phyloP scores from a whole-genome alignment of 192 early-diverging fungal species.

The Podila minutissima region DNA sequence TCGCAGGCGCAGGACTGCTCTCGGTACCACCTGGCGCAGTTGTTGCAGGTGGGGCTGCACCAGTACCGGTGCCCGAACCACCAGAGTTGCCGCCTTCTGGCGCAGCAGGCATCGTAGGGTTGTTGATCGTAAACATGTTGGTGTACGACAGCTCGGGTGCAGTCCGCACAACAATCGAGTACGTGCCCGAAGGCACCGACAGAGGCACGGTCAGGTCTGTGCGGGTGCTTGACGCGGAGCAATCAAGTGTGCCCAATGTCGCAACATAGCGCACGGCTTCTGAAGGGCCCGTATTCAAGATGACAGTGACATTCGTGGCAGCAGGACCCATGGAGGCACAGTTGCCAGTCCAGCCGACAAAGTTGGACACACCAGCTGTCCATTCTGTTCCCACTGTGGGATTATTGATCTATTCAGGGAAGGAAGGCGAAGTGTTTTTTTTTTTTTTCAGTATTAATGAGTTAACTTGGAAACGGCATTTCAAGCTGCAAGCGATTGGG shows the following conservation, averaged over 20 bases:
- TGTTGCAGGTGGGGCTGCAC: not conserved
- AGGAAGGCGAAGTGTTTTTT: too few species aligned
- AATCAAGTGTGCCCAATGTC: constrained; percentile 42
- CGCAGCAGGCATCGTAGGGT: constrained; percentile 29
- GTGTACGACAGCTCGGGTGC: constrained; percentile 47
- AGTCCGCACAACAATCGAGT: constrained; percentile 46
- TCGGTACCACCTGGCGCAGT: not conserved
- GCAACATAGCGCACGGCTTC: constrained; percentile 48
- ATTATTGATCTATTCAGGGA: constrained; percentile 29
- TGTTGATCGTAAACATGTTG: constrained; percentile 50
- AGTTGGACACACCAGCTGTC: constrained; percentile 47
- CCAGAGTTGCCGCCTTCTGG: not conserved
- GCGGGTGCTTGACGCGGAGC: constrained; percentile 35
- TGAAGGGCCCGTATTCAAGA: constrained; percentile 43
- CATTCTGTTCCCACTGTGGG: constrained; percentile 45
- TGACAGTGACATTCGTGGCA: constrained; percentile 48
- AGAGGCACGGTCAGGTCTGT: constrained; percentile 43
- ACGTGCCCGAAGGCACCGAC: constrained; percentile 26
- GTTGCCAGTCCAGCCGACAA: constrained; percentile 51
- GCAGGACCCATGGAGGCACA: constrained; percentile 41
- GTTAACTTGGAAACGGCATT: too few species aligned
- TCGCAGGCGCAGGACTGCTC: constrained; percentile 2
- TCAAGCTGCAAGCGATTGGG: not conserved
- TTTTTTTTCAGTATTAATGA: not conserved
- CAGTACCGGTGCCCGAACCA: not conserved